Evolutionary conservation across 2,329 filamentous ascomycete genomes (phyloP), one percentile per base, ranked within the genome.

Genomic region (Alternaria postmessia): DNA sequence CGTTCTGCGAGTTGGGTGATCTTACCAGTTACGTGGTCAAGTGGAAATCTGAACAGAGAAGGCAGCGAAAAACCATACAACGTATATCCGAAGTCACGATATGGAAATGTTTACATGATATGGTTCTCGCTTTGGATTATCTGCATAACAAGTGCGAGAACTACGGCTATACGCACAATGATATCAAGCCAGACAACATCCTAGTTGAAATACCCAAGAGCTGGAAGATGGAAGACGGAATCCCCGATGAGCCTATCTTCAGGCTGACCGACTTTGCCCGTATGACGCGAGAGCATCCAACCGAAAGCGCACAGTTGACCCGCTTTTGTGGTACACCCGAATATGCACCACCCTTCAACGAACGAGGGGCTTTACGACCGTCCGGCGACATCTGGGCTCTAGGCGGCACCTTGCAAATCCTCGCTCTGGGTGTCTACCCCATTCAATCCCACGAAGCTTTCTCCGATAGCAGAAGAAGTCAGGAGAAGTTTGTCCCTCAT

Each of bases 181-280:
- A 98, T 74, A 83, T 98, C 69, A 98, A 98, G 80, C 89, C 91
- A 1, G 93, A 96, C 76, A 98, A 98, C 75, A 95, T 95, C 70
- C 87, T 98, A 3, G 87, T 97, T 2, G 38, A 36, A 2, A n/a
- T 48, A 1, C 63, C 65, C 6, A 28, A 34, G 0, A 34, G 42
- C n/a, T 62, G 42, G 36, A 20, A 54, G 3, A 18, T 18, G 1
- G 34, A 43, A 4, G 30, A 62, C n/a, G 41, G 24, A 0, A 4
- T 70, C 1, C 66, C 69, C 1, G 47, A 55, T 4, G 46, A 68
- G n/a, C 70, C 72, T 2, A 58, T 59, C 7, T 75, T 75, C 60
- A 69, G 70, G 51, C 54, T 75, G 11, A 54, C 68, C 3, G 74
- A 74, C 30, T 64, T 73, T 30, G 51, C 61, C 1, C 68, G 68